A percentile compares a stretch with the other conserved stretches of the same genome.
Evolutionary conservation across 352 stramenopile genomes (phyloP).

Genomic region (Phytophthora lateralis): DNA sequence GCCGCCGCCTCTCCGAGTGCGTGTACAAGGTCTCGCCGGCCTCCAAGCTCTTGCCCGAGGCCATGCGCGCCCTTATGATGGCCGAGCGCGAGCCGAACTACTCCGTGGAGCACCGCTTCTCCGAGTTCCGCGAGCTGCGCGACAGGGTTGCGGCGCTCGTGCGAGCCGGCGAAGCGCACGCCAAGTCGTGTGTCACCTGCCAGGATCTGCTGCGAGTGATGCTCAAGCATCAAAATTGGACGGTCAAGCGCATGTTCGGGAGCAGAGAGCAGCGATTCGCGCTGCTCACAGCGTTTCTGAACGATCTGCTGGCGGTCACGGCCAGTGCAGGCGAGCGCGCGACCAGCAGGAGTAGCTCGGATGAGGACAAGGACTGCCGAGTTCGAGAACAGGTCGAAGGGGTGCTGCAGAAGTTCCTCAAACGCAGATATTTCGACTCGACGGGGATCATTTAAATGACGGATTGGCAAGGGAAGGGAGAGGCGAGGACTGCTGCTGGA

Average conservation of each 20-base stretch:
- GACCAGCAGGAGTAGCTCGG: slow-evolving; percentile 5
- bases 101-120: slow-evolving; percentile 38
- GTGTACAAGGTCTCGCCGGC: slow-evolving; percentile 27
- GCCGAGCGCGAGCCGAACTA: slow-evolving; percentile 44
- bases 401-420: slow-evolving; percentile 37
- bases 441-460: slow-evolving; percentile 40
- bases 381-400: slow-evolving; percentile 18
- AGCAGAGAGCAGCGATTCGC: slow-evolving; percentile 31
- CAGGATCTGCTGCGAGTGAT: slow-evolving; percentile 19
- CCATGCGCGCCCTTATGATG: slow-evolving; percentile 33
- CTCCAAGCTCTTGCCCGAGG: slow-evolving; percentile 24
- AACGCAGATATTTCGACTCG: slow-evolving; percentile 27
- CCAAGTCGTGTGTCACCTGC: slow-evolving; percentile 29
- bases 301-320: slow-evolving; percentile 31
- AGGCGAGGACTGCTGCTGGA: background rate
- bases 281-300: slow-evolving; percentile 35
- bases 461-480: background rate
- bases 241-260: slow-evolving; percentile 30
- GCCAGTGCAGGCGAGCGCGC: slow-evolving; percentile 11
- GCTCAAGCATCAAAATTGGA: slow-evolving; percentile 28
- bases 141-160: slow-evolving; percentile 16
- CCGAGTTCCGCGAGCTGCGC: slow-evolving; percentile 34
- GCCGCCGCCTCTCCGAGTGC: slow-evolving; percentile 33
- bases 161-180: slow-evolving; percentile 4
- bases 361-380: slow-evolving; percentile 24